Base-by-base conservation (phyloP, 2,329 filamentous ascomycete species). In the Trichoderma breve region DNA sequence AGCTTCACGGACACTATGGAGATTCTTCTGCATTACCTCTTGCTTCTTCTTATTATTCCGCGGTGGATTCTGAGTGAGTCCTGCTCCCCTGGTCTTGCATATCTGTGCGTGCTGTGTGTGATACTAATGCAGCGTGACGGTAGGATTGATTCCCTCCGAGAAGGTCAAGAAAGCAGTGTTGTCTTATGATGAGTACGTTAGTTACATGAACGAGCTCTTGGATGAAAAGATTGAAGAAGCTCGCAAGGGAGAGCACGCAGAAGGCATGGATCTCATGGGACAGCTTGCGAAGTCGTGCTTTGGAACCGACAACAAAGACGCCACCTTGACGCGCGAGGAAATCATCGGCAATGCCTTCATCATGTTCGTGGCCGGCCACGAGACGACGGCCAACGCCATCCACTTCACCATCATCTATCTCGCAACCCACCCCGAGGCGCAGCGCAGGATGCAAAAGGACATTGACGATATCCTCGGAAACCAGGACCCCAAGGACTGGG, bases 301-400 rank as follows among this genome's bases (percentile, higher is more conserved):
- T 26, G 75, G 79, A 73, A 32, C 30, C 47, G 65, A 61, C 14
- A 70, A 69, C 6, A 80, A 79, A 72, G 74, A 78, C 6, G 82
- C 80, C 14, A 79, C 80, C 21, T 80, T 92, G n/a, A 84, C 82
- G 6, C 87, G 90, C 74, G 85, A 86, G 5, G 91, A 94, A 70
- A 91, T 95, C 72, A 82, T 92, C 32, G 91, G 92, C 65, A 94
- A 94, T 77, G 89, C 91, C 24, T 91, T 91, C 74, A 84, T 91
- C 76, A 89, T 90, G 81, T 85, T 88, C 73, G 84, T 95, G 1
- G 93, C 93, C 0, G 93, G 93, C 14, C 92, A 96, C 80, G 93
- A 96, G 80, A 95, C 93, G 1, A 92, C 92, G 2, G 92, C 92
- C 62, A 93, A 93, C 79, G 87, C 88, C 4, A 84, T 94, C 51